Evolutionary conservation across 768 basidiomycete genomes (phyloP).

Genomic region (Leccinum disarticulatum): DNA sequence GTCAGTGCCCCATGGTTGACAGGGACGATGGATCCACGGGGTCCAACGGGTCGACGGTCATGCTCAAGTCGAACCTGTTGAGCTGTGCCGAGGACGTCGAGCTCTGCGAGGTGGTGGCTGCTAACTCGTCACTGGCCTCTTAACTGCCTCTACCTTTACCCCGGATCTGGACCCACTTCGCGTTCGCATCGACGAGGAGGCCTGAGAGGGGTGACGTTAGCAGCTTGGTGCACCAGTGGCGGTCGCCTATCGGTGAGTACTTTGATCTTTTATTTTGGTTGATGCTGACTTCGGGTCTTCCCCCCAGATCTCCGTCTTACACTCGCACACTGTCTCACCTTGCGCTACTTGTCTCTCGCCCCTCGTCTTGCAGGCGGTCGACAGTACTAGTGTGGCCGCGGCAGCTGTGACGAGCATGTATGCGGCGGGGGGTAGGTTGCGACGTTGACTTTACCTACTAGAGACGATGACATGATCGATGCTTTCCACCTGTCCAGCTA

Average conservation of each 20-base stretch:
- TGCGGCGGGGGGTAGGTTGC: no score
- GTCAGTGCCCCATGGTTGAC: background rate
- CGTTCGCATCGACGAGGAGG: background rate
- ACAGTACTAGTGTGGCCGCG: no score
- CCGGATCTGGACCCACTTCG: background rate
- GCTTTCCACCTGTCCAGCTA: no score
- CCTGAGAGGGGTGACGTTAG: constrained; percentile 35
- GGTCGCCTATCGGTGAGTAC: constrained; percentile 63
- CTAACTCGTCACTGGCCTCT: constrained; percentile 2
- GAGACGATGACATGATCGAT: no score
- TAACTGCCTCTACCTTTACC: background rate
- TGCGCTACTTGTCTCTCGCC: no score
- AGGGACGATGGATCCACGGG: background rate
- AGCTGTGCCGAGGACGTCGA: constrained; percentile 22
- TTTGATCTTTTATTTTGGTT: background rate
- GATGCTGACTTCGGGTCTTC: background rate
- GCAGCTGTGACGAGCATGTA: no score
- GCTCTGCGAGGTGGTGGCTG: constrained; percentile 28
- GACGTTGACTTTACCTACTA: no score
- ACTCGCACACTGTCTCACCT: no score
- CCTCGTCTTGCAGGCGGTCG: no score
- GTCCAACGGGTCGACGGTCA: background rate
- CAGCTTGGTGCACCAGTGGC: constrained; percentile 62
- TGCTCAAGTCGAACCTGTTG: constrained; percentile 29
- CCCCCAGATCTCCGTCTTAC: background rate